Base-by-base conservation (phyloP, 208 protist genomes). In the Wallacemonas sp. region DNA sequence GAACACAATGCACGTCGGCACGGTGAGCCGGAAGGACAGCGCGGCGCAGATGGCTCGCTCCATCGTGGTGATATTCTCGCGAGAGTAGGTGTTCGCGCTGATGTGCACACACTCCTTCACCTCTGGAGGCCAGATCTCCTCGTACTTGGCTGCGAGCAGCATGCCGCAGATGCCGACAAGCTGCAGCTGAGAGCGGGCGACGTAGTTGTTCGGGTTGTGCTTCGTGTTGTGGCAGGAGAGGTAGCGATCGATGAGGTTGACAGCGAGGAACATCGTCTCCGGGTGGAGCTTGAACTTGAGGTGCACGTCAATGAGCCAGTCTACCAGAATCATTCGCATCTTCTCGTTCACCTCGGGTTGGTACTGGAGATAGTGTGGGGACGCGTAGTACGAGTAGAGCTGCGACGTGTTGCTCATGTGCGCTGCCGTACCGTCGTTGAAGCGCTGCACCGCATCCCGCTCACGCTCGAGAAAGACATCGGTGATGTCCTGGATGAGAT, bases 221-320 rank as follows among this genome's bases (percentile, higher is more conserved):
- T 82, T 93, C n/a, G 79, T 90, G 65, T 90, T 91, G 32, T 65
- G 54, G 67, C 68, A 76, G 17, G 83, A 87, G 26, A 97, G 77
- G 79, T 95, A 97, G 59, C 97, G 88, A 67, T 99, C 98, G 61
- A 99, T 87, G 60, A 99, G 83, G 73, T 99, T 97, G 33, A 99
- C 94, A 19, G 97, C 85, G 8, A 99, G 83, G 78, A 91, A 99
- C 59, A 99, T 88, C 1, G 98, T 99, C 78, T 99, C 97, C 12
- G 92, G 77, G 33, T 92, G 76, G 42, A 98, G 87, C 73, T 98
- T 97, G 80, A 99, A 99, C 89, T 98, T 98, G 39, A 98, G 74
- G 63, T 98, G 94, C 12, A 99, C 98, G 54, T 99, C 98, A 45
- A 99, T 88, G 55, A 99, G 91, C 98, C 98, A 99, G 81, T 99